phyloP scores from a whole-genome alignment of 2,329 filamentous ascomycete genomes.

The Fonsecaea pedrosoi region DNA sequence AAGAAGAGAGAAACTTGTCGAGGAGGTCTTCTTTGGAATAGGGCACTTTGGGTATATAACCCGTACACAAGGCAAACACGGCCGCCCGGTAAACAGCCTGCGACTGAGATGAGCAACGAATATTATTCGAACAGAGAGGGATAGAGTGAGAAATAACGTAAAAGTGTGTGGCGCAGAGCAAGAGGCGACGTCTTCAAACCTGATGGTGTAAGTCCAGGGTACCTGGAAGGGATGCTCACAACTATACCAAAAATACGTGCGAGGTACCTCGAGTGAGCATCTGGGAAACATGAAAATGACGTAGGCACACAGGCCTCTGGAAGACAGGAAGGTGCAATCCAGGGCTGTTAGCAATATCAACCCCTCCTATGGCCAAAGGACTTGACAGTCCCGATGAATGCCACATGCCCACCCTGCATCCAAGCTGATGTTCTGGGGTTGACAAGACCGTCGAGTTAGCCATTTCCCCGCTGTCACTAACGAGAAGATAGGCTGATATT shows the following conservation, averaged over 20 bases:
- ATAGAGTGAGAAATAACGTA: not conserved
- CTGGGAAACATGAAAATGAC: constrained; percentile 11
- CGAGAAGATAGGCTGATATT: constrained; percentile 1
- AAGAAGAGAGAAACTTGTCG: not conserved
- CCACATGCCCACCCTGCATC: constrained; percentile 13
- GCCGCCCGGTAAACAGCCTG: not conserved
- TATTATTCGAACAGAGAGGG: not conserved
- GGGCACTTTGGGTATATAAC: not conserved
- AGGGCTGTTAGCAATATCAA: not conserved
- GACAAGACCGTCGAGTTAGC: constrained; percentile 13
- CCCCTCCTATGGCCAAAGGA: not conserved
- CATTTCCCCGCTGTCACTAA: constrained; percentile 6
- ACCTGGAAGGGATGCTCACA: constrained; percentile 7
- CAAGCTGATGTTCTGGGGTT: not conserved
- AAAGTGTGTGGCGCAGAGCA: not conserved
- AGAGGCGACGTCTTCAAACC: not conserved
- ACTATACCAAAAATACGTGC: not conserved
- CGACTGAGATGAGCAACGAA: not conserved
- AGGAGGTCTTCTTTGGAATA: not conserved
- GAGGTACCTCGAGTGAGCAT: not conserved
- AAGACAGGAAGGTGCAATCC: constrained; percentile 1
- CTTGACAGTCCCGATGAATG: not conserved
- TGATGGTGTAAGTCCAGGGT: not conserved
- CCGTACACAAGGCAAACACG: not conserved
- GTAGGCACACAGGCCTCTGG: constrained; percentile 12